A percentile compares a stretch with the other conserved stretches of the same genome.
phyloP scores from a whole-genome alignment of 2,329 filamentous ascomycete species.

The Pseudocercospora pini-densiflorae region DNA sequence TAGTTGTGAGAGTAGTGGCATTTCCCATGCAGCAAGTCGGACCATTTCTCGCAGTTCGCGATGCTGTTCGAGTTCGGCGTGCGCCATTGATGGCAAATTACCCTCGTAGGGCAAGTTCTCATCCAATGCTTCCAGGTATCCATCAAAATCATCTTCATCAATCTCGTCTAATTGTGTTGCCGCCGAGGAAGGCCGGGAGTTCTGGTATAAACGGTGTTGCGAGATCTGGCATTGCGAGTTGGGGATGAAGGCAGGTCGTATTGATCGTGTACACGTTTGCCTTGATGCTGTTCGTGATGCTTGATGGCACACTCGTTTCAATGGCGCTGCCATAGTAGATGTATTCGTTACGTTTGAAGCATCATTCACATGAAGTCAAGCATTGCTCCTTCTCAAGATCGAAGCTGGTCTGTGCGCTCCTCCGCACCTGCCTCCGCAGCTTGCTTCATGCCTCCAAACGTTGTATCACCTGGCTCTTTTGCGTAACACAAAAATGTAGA shows the following conservation, averaged over 20 bases:
- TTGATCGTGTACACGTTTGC: constrained; percentile 8
- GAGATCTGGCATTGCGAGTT: constrained; percentile 19
- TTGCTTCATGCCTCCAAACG: constrained; percentile 9
- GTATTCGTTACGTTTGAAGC: constrained; percentile 5
- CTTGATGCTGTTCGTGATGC: constrained; percentile 28
- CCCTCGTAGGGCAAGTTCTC: constrained; percentile 64
- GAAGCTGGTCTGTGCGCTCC: constrained; percentile 26
- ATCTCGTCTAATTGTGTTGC: constrained; percentile 13
- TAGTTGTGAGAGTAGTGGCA: constrained; percentile 83
- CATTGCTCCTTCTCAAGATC: constrained; percentile 4
- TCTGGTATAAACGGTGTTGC: constrained; percentile 20
- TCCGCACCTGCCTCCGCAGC: constrained; percentile 10
- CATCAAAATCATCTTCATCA: constrained; percentile 19
- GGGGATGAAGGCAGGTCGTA: constrained; percentile 3
- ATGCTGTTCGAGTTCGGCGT: constrained; percentile 85
- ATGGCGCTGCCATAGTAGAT: constrained; percentile 35
- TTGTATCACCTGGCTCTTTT: not conserved
- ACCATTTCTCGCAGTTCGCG: constrained; percentile 88
- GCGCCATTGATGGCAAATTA: constrained; percentile 82
- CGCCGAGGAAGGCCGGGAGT: constrained; percentile 16
- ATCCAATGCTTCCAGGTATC: constrained; percentile 20
- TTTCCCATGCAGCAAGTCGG: constrained; percentile 88
- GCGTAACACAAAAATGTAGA: constrained; percentile 21
- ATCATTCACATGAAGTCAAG: constrained; percentile 14
- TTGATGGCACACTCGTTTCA: constrained; percentile 37